Base-by-base conservation (phyloP, 257 asterid genomes). In the Lithospermum erythrorhizon region DNA sequence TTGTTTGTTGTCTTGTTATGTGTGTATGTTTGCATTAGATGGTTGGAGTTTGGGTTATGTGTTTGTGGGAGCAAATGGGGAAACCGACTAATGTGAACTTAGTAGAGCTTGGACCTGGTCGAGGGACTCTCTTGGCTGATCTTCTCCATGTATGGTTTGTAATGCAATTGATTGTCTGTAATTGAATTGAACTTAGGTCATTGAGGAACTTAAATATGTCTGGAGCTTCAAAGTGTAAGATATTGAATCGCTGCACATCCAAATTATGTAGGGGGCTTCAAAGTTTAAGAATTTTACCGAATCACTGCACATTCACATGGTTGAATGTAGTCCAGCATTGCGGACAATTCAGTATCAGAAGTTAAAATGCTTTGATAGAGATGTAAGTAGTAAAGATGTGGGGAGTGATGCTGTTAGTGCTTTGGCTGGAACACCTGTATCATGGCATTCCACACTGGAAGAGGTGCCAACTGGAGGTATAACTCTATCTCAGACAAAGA, bases 11-110 rank as follows among this genome's bases (percentile, higher is more conserved):
- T 27, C 5, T 27, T 58, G 13, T n/a, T 20, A 14, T 21, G 3
- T 11, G n/a, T 47, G 54, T 41, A 14, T 37, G 48, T 9, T 37
- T 1, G 1, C 48, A 37, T 61, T 65, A 91, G 98, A 88, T 91
- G 95, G 58, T 88, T 74, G 94, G 97, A 54, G 94, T 89, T 32
- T 91, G 98, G 98, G 89, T 82, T 47, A 89, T 88, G 90, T 84
- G 95, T 78, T 84, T 87, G n/a, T 91, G 98, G 98, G 90, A 91
- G 85, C 97, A 91, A 82, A 88, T 91, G 98, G 98, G 97, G 41
- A 81, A 55, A 68, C 98, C 98, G 0, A 63, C 74, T 20, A 80
- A 70, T 65, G 83, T 91, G 68, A 86, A 82, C 81, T 75, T 91
- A 66, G 93, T 91, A 61, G 98, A 91, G 81, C 89, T 91, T 29